Evolutionary conservation across 768 basidiomycete species (phyloP), one percentile per base, ranked within the genome.

Genomic region (Chalciporus chontae): DNA sequence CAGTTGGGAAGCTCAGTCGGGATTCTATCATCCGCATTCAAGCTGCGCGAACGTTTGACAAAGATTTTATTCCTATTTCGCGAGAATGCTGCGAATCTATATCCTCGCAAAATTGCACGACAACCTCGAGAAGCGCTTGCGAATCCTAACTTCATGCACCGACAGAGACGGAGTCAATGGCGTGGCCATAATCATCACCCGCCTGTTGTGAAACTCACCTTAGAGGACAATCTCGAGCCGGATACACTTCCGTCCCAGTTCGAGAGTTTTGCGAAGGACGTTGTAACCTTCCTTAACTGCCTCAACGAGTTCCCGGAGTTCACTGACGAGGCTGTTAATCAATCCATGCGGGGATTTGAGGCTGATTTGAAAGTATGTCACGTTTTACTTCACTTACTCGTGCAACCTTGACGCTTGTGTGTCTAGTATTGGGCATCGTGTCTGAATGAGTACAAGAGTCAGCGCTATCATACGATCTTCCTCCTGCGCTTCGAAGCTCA

Each of bases 291-390:
- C 48, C 61, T 81, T 32, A 73, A 77, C 17, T 77, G 77, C 51
- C 63, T 80, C 43, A 79, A 80, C 38, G 79, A 80, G 43, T 80
- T 80, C 39, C 78, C 79, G 1, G 78, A 80, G 59, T 80, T 78
- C 44, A 74, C 69, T 13, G 77, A 80, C 26, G 78, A 80, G 45
- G 73, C 72, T 0, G 71, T 80, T 37, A 77, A 80, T 49, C 65
- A 72, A 19, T 76, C 77, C 39, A 76, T 80, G 59, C 54, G 72
- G 24, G 69, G 74, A 1, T 73, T 81, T 13, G 75, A 80, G 53
- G 75, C 71, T 0, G 79, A 80, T 54, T 59, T 81, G 36, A 78
- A 74, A 64, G 76, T 75, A 55, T 17, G 67, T 55, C 18, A 5
- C 32, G 3, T 59, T 50, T 43, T 32, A 9, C 15, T 24, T 15